A percentile compares a stretch with the other conserved stretches of the same genome.
phyloP scores from a whole-genome alignment of 1,284 basidiomycete genomes.

The Leccinum pachyderme region DNA sequence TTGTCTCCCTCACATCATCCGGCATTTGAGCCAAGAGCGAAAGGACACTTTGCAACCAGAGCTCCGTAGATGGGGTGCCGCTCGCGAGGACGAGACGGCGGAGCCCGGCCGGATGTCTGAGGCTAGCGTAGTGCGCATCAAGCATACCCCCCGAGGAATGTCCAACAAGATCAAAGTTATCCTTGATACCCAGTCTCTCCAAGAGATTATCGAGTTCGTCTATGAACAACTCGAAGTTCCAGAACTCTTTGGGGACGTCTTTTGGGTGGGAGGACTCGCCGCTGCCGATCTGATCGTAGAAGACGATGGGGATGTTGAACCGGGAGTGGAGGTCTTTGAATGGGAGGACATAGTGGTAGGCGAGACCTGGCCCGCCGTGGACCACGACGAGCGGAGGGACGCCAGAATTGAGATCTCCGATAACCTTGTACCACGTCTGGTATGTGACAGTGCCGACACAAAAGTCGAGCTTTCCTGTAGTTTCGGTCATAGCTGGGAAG shows the following conservation, averaged over 20 bases:
- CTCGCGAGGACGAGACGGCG: conserved; percentile 28
- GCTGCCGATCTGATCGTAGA: conserved; percentile 51
- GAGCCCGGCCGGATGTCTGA: conserved; percentile 45
- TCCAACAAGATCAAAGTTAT: conserved; percentile 42
- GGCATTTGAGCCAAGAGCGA: not conserved
- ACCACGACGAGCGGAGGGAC: conserved; percentile 37
- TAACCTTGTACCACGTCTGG: conserved; percentile 26
- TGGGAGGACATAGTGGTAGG: conserved; percentile 43
- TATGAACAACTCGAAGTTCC: conserved; percentile 48
- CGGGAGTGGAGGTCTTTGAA: conserved; percentile 36
- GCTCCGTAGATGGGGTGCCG: not conserved
- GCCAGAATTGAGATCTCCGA: conserved; percentile 13
- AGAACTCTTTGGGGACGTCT: conserved; percentile 36
- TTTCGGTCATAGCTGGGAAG: conserved; percentile 13
- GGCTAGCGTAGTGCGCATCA: conserved; percentile 34
- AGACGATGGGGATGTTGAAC: conserved; percentile 39
- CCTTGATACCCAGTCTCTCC: conserved; percentile 36
- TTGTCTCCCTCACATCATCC: not conserved
- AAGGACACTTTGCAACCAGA: not conserved
- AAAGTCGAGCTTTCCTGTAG: conserved; percentile 14
- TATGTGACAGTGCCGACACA: conserved; percentile 6
- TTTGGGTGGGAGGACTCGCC: conserved; percentile 46
- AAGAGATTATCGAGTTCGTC: conserved; percentile 48
- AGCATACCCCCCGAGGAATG: conserved; percentile 58
- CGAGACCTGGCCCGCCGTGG: conserved; percentile 45